Base-by-base conservation (phyloP, 345 rosid species). In the Xanthoceras sorbifolium region DNA sequence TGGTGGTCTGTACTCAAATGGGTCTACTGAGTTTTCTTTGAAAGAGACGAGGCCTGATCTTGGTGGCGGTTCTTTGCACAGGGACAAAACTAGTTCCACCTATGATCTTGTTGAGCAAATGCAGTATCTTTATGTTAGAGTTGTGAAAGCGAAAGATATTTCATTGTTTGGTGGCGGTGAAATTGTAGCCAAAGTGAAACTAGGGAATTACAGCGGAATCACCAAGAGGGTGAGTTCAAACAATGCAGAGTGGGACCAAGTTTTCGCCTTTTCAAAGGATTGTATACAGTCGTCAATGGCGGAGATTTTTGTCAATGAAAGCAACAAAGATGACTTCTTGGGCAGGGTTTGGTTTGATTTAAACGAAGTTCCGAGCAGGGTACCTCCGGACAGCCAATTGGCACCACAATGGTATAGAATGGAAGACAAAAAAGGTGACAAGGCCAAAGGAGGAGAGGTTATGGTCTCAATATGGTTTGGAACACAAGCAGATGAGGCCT, bases 51-150 rank as follows among this genome's bases (percentile, higher is more conserved):
- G 82, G 48, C 92, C 97, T 6, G 83, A 83, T 77, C 94, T 92
- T 6, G 91, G 94, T n/a, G 93, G 91, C 20, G 86, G 88, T 23
- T 79, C 79, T 48, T 65, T 77, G 66, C 84, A 85, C 82, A 91
- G 80, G 80, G 92, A 89, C 81, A 90, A 92, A 77, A 86, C 86
- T 10, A 83, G 90, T 62, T 85, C 94, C 10, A 90, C 94, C 28
- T 92, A 92, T 69, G 97, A 92, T 76, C 88, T 92, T 42, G 94
- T 90, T 5, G 97, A 92, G 85, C 94, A 89, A 86, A 90, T 92
- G 93, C 89, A 90, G 80, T 90, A 89, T 71, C 87, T 90, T 76
- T 92, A 90, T 67, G 87, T 90, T n/a, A 85, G 85, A 72, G 84
- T 92, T 0, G 90, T 89, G 66, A 92, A 90, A 69, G 88, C 86